Base-by-base conservation (phyloP, 2,329 filamentous ascomycete genomes). In the Ophiocordyceps unilateralis region DNA sequence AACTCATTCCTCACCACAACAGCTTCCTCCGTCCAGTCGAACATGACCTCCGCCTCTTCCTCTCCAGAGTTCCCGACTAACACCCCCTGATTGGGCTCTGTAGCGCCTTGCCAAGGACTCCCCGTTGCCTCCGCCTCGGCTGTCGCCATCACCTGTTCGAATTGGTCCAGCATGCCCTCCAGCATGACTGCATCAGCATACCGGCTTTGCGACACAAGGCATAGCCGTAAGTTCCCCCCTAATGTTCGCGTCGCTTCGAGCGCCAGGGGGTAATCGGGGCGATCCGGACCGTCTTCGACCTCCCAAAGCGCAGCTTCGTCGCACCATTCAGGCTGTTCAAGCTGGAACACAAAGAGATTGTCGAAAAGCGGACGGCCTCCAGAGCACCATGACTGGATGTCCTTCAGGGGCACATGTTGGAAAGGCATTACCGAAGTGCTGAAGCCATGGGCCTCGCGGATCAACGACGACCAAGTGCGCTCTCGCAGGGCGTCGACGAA, bases 321-420 rank as follows among this genome's bases (percentile, higher is more conserved):
- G 1, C 46, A 38, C 0, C 53, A 44, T 0, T 51, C 45, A 1
- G 53, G 47, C 1, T 58, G 51, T 9, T 73, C 64, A 30, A 70
- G 67, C 52, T 93, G 83, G 55, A 89, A 94, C 0, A 86, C 81
- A 50, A 95, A 93, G 1, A 95, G 64, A 0, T 70, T 80, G 46
- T 93, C 81, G 53, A 95, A 94, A 2, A 89, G 60, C 0, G 73
- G 66, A 37, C 72, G 63, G 4, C 70, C 70, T 5, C 66, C 64
- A 0, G 72, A 68, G 49, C 76, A 78, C 80, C 84, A 93, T 57
- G 85, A 93, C 52, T 83, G 78, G 28, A 95, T 80, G 39, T 83
- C 74, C 20, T 86, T 74, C 10, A 95, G 66, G 0, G 88, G 71
- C 0, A 83, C 84, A 39, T 64, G 61, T 47, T 93, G 86, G 49